Evolutionary conservation across 2,329 filamentous ascomycete species (phyloP), one percentile per base, ranked within the genome.

Genomic region (Curvularia spicifera): DNA sequence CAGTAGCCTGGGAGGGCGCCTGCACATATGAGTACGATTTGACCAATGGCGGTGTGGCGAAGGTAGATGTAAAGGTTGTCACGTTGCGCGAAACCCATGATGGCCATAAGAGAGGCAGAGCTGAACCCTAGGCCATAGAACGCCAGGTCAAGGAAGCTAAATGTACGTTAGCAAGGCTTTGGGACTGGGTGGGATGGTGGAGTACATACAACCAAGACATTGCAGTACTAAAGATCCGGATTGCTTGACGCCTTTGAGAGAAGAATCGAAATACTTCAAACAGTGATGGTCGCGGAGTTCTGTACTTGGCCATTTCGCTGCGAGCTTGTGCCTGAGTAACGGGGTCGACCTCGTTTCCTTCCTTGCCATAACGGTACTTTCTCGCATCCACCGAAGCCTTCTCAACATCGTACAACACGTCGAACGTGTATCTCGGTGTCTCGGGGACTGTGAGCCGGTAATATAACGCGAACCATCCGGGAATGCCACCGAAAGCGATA

Each of bases 381-480:
- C 87, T 85, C 65, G 89, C 84, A 65, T 95, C 91, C 42, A 87
- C 85, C 31, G 86, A 83, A 37, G 87, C 91, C 50, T 74, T 76
- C 29, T 76, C 73, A 3, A 91, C 83, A 70, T 95, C 90, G 43
- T 86, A 87, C 50, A 87, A 84, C 22, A 95, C 85, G 72, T 95
- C 91, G 68, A 95, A 94, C 28, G 91, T 95, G 79, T 95, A 96
- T 28, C 91, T 89, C 51, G 91, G 91, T 33, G 91, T 94, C 79
- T 96, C 91, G 24, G 91, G 91, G 65, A 96, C 94, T 51, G 91
- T 95, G 4, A 95, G 84, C 61, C 91, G 89, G 78, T 91, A 95
- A 81, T 95, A 95, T 18, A 96, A 85, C 20, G 91, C 91, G 62
- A 93, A 87, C 73, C 87, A 91, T 43, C 89, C 91, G 2, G 91